A percentile compares a stretch with the other conserved stretches of the same genome.
These are phyloP conservation scores for Bipolaris gigantea DNA, from an alignment of 2,329 filamentous ascomycete species.

Conservation along the genomic window DNA sequence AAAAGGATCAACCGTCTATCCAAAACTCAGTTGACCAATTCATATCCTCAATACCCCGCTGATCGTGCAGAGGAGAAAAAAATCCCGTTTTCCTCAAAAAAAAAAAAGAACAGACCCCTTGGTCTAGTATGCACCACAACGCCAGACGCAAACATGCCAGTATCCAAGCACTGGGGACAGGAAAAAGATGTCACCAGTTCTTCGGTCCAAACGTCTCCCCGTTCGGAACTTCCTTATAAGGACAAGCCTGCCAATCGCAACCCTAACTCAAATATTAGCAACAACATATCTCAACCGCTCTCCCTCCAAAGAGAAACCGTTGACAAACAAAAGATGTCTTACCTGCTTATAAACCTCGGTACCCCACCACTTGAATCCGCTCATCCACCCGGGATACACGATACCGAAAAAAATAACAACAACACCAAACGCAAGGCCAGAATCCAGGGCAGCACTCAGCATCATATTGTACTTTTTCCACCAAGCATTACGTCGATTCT, in stretches of 20 bases:
- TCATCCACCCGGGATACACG: conserved; percentile 76
- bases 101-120: neutral
- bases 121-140: neutral
- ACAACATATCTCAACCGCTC: neutral
- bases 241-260: conserved; percentile 81
- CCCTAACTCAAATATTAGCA: conserved; percentile 50
- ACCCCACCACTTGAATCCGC: conserved; percentile 81
- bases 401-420: conserved; percentile 85
- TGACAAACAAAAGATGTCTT: too few species aligned
- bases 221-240: conserved; percentile 62
- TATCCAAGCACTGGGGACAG: neutral
- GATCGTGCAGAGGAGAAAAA: too few species aligned
- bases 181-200: conserved; percentile 23
- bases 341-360: conserved; percentile 78
- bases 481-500: conserved; percentile 71
- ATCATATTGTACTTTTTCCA: conserved; percentile 94
- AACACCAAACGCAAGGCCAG: conserved; percentile 78
- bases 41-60: neutral
- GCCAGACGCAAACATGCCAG: neutral
- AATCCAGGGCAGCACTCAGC: conserved; percentile 79
- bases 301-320: too few species aligned
- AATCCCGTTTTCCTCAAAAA: neutral
- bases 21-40: neutral
- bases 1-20: neutral
- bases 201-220: conserved; percentile 42